Evolutionary conservation across 495 filamentous ascomycete species (phyloP), one percentile per base, ranked within the genome.

Genomic region (Penicillium pancosmium): DNA sequence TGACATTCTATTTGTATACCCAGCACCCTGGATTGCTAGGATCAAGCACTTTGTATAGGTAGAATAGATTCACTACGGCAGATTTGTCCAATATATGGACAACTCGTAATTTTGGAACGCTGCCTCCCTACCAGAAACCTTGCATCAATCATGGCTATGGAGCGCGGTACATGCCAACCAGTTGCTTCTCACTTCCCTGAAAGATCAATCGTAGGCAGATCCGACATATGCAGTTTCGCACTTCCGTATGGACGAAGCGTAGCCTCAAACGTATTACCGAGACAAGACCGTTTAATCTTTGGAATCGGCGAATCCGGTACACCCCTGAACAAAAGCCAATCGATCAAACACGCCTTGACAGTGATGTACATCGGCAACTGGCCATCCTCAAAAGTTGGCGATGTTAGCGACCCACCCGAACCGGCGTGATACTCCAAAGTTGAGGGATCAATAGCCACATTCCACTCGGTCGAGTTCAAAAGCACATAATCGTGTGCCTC

Each of bases 171-270:
- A 23, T 23, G 2, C 23, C 23, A 31, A 31, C 5, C 27, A 31
- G 27, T 23, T 4, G 5, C 27, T 31, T 31, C 5, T 31, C 27
- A 31, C 27, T 31, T 31, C 23, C 12, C 19, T 8, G 56, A 52
- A 3, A 60, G 27, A 35, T 60, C 52, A 35, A 60, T 60, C 4
- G 52, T 59, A 1, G 85, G 84, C 54, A 88, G 66, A 59, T 86
- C 81, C 12, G 80, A 79, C 76, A 86, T 85, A 67, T 84, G 83
- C 48, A 84, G 60, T 72, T 86, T 86, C 49, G 81, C 78, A 60
- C 74, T 77, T 5, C 79, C 84, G 68, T 84, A 85, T 25, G 85
- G 85, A 55, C 80, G 74, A 27, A 87, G 63, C 36, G 64, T 74
- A 13, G 78, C 76, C 51, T 76, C 68, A 27, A 76, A 75, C 40